Evolutionary conservation across 1,139 yeast species (phyloP).

Genomic region (Blastobotrys capitulatus): DNA sequence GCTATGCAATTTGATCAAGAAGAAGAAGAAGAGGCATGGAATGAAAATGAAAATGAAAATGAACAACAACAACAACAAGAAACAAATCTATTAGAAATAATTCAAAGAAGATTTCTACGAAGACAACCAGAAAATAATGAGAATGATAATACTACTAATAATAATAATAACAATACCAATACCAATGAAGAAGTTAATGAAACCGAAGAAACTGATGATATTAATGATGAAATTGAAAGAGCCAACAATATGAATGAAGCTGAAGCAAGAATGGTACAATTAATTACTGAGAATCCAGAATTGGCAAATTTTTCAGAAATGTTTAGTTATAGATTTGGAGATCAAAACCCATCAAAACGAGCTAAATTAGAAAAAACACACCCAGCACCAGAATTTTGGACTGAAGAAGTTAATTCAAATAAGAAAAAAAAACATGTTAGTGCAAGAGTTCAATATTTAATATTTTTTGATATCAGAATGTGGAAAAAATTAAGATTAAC

Average conservation of each 20-base stretch:
- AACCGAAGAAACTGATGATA: not conserved
- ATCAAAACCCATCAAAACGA: not conserved
- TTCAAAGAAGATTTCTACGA: too few species aligned
- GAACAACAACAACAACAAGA: too few species aligned
- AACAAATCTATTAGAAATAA: too few species aligned
- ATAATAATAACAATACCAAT: not conserved
- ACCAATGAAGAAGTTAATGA: not conserved
- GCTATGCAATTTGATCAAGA: not conserved
- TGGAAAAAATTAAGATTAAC: constrained; percentile 61
- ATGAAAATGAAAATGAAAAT: not conserved
- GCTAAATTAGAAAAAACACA: not conserved
- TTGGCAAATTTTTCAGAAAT: not conserved
- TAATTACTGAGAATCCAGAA: not conserved
- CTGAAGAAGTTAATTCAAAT: constrained; percentile 3
- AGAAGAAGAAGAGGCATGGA: not conserved
- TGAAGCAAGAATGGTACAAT: not conserved
- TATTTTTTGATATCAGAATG: constrained; percentile 63
- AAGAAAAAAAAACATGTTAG: constrained; percentile 13
- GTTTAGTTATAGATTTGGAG: not conserved
- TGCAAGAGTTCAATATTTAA: constrained; percentile 68
- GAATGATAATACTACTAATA: not conserved
- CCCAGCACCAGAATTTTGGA: constrained; percentile 12
- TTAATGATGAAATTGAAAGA: not conserved
- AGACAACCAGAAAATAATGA: too few species aligned
- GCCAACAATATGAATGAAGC: not conserved